Base-by-base conservation (phyloP, 805 yeast species). In the Suhomyces sp. region DNA sequence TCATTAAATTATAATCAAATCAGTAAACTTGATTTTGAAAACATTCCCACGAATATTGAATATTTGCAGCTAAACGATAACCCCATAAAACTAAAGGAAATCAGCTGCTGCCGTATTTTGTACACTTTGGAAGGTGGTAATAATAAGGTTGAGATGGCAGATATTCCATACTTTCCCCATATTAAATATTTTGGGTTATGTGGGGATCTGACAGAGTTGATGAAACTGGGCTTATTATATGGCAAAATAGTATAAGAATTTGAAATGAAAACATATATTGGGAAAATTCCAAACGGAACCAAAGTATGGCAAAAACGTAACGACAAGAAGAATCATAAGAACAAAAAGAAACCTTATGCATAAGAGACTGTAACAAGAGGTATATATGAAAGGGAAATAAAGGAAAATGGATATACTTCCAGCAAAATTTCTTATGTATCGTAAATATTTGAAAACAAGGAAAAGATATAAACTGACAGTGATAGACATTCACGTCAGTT, bases 121-220 rank as follows among this genome's bases (percentile, higher is more conserved):
- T 46, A 46, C 43, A n/a, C 43, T 13, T 29, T 19, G 41, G 31
- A 46, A 2, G 37, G 31, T 22, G 12, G 20, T 6, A 10, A 7
- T 10, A 22, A 15, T 17, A 15, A 22, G 13, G 45, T 39, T 7
- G 46, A 40, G 17, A 15, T 39, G n/a, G 22, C 31, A 2, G 44
- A 19, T 13, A 24, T 53, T 6, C 56, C 56, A 6, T 53, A 46
- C 19, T 53, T 53, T 44, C 56, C 56, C 20, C 19, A 27, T 19
- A 50, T 53, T 8, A 22, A 40, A 13, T 53, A 53, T 21, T 47
- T 53, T 25, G 56, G 54, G 13, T 12, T 53, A 3, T 37, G 40
- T 25, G 56, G 53, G 6, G 54, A 53, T 39, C 51, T 47, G 35
- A 53, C 54, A 9, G 52, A 53, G 17, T n/a, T 53, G 21, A 48